Conservation (phyloP, 495 filamentous ascomycete genomes). For the Xylaria nigripes region DNA sequence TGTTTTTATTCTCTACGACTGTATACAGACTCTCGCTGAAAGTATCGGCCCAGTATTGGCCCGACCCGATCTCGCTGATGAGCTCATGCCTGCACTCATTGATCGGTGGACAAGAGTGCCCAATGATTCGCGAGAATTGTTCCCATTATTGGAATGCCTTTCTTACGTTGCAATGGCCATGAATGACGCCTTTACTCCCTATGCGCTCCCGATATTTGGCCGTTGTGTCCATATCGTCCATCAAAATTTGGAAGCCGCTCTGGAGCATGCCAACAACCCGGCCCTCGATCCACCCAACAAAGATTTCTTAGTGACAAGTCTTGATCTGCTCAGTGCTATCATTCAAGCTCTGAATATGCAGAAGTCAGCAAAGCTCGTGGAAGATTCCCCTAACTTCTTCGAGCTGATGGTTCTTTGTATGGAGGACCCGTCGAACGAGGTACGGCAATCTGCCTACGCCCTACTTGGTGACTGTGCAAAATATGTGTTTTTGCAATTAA, state of each 20-base stretch:
- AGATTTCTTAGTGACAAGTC: constrained; percentile 92
- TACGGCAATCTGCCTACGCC: constrained; percentile 92
- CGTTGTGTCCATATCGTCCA: constrained; percentile 88
- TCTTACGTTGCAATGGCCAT: constrained; percentile 90
- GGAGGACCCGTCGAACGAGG: constrained; percentile 86
- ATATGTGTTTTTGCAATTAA: constrained; percentile 80
- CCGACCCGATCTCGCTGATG: constrained; percentile 64
- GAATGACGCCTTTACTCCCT: constrained; percentile 72
- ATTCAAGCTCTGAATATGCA: constrained; percentile 79
- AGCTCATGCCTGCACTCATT: constrained; percentile 93
- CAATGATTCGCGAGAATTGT: constrained; percentile 87
- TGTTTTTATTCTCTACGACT: constrained; percentile 98
- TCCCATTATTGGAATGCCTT: constrained; percentile 88
- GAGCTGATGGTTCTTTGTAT: constrained; percentile 85
- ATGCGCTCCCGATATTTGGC: constrained; percentile 71
- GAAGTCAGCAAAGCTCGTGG: constrained; percentile 68
- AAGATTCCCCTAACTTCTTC: constrained; percentile 72
- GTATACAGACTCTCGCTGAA: constrained; percentile 93
- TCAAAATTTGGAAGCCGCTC: constrained; percentile 71
- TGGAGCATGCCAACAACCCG: constrained; percentile 53
- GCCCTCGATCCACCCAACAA: constrained; percentile 79
- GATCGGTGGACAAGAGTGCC: constrained; percentile 78
- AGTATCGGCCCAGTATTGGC: constrained; percentile 74
- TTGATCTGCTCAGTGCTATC: constrained; percentile 88
- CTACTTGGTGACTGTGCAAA: constrained; percentile 95